Conservation (phyloP, 305 asterid genomes). For the Rubia tinctorum region DNA sequence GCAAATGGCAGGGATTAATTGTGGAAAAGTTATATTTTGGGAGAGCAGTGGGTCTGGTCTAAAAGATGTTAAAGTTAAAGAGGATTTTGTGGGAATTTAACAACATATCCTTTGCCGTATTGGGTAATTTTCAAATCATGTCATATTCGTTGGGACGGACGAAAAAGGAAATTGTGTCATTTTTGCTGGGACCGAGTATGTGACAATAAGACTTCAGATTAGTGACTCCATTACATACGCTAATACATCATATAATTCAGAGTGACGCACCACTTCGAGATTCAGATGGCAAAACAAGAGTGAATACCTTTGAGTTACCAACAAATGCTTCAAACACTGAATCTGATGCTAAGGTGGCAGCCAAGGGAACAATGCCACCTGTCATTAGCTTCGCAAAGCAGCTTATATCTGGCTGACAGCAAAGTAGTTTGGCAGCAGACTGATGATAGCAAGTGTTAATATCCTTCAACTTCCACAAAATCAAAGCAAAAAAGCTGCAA, state of each 20-base stretch:
- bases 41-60: too few species aligned
- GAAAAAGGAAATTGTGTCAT: too few species aligned
- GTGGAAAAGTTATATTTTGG: too few species aligned
- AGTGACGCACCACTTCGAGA: not conserved
- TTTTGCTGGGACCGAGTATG: too few species aligned
- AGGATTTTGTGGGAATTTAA: too few species aligned
- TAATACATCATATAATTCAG: not conserved
- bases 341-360: constrained; percentile 83
- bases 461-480: constrained; percentile 15
- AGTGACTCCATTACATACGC: not conserved
- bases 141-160: too few species aligned
- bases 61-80: too few species aligned
- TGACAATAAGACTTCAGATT: not conserved
- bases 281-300: constrained; percentile 10
- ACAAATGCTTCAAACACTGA: constrained; percentile 74
- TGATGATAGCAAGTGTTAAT: constrained; percentile 28
- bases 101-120: too few species aligned
- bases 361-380: constrained; percentile 93
- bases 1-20: too few species aligned
- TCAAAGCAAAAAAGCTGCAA: constrained; percentile 10
- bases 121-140: too few species aligned
- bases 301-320: constrained; percentile 85
- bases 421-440: constrained; percentile 89
- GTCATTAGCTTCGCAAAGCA: constrained; percentile 97
- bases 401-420: constrained; percentile 89